Conservation (phyloP, 1,284 basidiomycete species). For the Exobasidium cylindrosporum region DNA sequence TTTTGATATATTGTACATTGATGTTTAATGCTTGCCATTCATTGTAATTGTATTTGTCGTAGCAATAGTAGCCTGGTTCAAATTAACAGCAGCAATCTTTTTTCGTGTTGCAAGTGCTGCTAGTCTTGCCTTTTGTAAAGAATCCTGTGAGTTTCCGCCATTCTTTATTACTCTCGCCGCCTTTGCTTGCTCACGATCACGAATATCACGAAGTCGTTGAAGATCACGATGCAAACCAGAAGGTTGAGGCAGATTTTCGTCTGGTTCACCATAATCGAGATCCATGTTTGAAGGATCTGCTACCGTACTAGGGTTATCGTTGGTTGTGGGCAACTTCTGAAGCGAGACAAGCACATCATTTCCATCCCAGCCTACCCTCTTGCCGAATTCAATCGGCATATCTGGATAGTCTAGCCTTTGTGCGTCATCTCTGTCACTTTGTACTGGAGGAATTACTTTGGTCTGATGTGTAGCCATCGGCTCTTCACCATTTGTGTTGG, state of each 20-base stretch:
- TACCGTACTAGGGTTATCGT: neutral
- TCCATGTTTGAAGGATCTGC: neutral
- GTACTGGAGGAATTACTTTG: too few relatives aligned
- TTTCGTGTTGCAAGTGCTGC: conserved; percentile 1
- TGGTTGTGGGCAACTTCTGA: neutral
- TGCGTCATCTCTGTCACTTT: too few relatives aligned
- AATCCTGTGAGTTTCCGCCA: neutral
- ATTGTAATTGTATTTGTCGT: conserved; percentile 7
- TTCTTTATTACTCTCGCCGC: neutral
- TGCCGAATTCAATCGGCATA: conserved; percentile 2
- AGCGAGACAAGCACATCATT: neutral
- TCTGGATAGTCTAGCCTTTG: too few relatives aligned
- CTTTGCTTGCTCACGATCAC: neutral
- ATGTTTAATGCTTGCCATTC: neutral
- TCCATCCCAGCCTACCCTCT: neutral
- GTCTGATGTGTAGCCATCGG: too few relatives aligned
- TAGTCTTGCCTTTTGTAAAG: conserved; percentile 1
- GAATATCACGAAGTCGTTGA: neutral
- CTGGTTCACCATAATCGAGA: conserved; percentile 6
- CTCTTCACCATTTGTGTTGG: too few relatives aligned
- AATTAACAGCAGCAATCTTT: neutral
- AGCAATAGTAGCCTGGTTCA: neutral
- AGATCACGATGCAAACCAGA: neutral
- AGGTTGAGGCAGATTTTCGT: neutral
- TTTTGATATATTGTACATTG: neutral